A percentile compares a stretch with the other conserved stretches of the same genome.
Conservation (phyloP, 257 asterid genomes). For the Jacaranda mimosifolia region DNA sequence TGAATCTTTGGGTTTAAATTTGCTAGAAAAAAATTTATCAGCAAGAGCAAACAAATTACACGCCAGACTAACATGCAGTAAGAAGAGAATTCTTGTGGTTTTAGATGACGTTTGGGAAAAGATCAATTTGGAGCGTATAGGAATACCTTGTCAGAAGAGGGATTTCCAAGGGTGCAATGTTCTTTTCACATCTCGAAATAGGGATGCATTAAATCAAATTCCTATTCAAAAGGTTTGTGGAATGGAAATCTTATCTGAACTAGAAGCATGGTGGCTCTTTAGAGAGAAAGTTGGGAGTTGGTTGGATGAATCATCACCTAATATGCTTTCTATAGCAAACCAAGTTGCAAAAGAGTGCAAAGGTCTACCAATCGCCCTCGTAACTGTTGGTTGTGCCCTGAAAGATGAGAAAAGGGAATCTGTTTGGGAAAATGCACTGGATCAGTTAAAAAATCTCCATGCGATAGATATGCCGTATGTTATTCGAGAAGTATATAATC, state of each 20-base stretch:
- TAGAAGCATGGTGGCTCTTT: constrained; percentile 49
- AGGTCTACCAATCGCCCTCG: constrained; percentile 42
- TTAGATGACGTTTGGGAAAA: too few relatives aligned
- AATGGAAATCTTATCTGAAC: constrained; percentile 13
- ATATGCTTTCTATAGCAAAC: not conserved
- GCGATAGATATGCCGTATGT: not conserved
- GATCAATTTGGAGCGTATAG: too few relatives aligned
- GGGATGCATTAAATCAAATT: constrained; percentile 28
- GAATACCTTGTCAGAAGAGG: too few relatives aligned
- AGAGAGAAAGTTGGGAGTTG: constrained; percentile 8
- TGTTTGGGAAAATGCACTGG: constrained; percentile 34
- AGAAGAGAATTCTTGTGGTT: too few relatives aligned
- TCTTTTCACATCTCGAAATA: constrained; percentile 32
- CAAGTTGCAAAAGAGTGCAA: constrained; percentile 33
- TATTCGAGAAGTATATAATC: not conserved
- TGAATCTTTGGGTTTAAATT: too few relatives aligned
- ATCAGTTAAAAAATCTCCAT: constrained; percentile 7
- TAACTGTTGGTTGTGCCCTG: constrained; percentile 28
- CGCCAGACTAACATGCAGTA: too few relatives aligned
- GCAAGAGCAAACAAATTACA: too few relatives aligned
- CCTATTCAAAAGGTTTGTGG: not conserved
- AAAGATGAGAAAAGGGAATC: not conserved
- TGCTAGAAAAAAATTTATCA: too few relatives aligned
- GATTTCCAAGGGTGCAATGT: too few relatives aligned
- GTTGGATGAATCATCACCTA: constrained; percentile 8